Evolutionary conservation across 2,329 filamentous ascomycete species (phyloP), one percentile per base, ranked within the genome.

Genomic region (Fusarium decemcellulare): DNA sequence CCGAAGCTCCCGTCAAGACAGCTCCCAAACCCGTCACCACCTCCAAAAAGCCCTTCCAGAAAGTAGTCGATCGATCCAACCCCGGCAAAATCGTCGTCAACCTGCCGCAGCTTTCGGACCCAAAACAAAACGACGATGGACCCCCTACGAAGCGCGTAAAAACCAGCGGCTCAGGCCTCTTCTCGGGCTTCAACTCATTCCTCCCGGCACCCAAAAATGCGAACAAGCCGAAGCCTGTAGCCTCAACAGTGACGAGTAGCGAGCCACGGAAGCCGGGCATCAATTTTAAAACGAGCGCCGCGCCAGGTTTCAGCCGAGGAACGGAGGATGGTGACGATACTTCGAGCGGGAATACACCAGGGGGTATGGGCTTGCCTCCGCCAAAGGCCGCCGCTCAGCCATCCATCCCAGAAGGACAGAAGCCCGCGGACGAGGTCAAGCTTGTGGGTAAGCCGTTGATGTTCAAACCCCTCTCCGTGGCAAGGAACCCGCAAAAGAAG

Each of bases 391-490:
- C 79, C 14, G 76, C 78, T 16, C 81, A 81, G 47, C 85, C 86
- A n/a, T 81, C 83, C 34, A 86, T 88, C 72, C 85, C 86, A 2
- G 83, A 82, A 12, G 86, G 86, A 43, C 85, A 89, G 73, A 89
- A 89, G 74, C 80, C 86, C 29, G 86, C 86, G n/a, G 84, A 87
- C 2, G 88, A 91, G 61, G 86, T 92, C 15, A 91, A 93, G 80
- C 80, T 92, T 14, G 87, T 91, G 3, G 93, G 92, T 18, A 96
- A 95, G 72, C 89, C 94, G 12, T 88, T 95, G 79, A 93, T 94
- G 89, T 98, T 98, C 80, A 92, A 91, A 76, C 95, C 95, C 5
- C 83, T 98, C 39, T 97, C 95, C 1, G 94, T 98, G 14, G 89
- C 91, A 15, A 87, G 93, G 65, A 93, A 92, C 67, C 86, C 90